phyloP scores from a whole-genome alignment of 2,329 filamentous ascomycete genomes.

The Sarocladiaceae sp. region DNA sequence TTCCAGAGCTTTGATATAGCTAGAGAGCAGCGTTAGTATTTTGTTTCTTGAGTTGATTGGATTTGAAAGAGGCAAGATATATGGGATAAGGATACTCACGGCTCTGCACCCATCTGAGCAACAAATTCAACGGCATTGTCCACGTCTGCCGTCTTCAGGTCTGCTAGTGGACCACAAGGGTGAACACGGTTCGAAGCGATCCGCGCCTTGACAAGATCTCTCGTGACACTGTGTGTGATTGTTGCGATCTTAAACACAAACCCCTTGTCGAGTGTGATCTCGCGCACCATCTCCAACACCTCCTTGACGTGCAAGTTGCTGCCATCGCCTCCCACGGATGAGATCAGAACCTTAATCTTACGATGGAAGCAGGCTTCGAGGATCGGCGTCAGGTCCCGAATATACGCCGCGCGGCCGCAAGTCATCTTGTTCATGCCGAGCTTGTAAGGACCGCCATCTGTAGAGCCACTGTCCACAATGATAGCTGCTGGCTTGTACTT shows the following conservation, averaged over 20 bases:
- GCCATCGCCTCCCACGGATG: constrained; percentile 36
- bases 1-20: constrained; percentile 18
- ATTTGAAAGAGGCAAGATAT: not conserved
- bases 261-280: constrained; percentile 23
- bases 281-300: constrained; percentile 31
- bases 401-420: constrained; percentile 29
- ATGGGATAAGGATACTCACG: constrained; percentile 12
- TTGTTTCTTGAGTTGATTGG: too few species aligned
- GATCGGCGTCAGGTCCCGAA: constrained; percentile 31
- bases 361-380: constrained; percentile 18
- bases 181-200: constrained; percentile 20
- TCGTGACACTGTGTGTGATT: constrained; percentile 29
- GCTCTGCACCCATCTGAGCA: constrained; percentile 20
- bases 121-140: constrained; percentile 17
- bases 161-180: constrained; percentile 29
- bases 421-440: constrained; percentile 34
- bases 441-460: constrained; percentile 29
- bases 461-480: constrained; percentile 25
- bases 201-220: constrained; percentile 22
- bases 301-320: constrained; percentile 33
- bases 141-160: constrained; percentile 18
- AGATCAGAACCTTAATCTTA: constrained; percentile 23
- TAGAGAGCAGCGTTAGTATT: not conserved
- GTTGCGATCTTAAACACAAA: constrained; percentile 25
- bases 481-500: constrained; percentile 21